phyloP scores from a whole-genome alignment of 495 filamentous ascomycete genomes.

The Rhizodiscina lignyota region DNA sequence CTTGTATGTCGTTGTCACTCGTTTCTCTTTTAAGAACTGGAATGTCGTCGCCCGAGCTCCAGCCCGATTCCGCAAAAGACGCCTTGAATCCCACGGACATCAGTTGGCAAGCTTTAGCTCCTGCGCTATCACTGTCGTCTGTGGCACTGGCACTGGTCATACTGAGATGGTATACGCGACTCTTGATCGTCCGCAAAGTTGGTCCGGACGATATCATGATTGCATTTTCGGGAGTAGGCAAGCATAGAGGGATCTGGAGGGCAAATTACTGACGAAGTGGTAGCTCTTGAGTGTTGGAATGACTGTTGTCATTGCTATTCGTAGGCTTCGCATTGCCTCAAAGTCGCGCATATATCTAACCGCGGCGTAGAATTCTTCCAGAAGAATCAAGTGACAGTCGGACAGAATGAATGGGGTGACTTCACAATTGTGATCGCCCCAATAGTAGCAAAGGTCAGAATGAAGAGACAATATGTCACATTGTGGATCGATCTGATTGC shows the following conservation, averaged over 20 bases:
- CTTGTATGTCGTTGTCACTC: not conserved
- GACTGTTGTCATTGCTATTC: constrained; percentile 2
- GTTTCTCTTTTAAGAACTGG: not conserved
- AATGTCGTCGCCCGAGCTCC: not conserved
- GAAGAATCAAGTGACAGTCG: too few relatives aligned
- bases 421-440: too few relatives aligned
- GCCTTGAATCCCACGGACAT: not conserved
- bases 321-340: constrained; percentile 3
- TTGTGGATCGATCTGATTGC: too few relatives aligned
- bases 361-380: too few relatives aligned
- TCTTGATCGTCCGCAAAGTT: constrained; percentile 6
- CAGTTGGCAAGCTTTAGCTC: constrained; percentile 11
- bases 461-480: too few relatives aligned
- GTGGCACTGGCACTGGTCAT: constrained; percentile 9
- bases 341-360: too few relatives aligned
- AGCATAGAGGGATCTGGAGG: too few relatives aligned
- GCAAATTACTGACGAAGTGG: constrained; percentile 5
- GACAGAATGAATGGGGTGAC: too few relatives aligned
- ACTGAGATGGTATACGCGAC: constrained; percentile 13
- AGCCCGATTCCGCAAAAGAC: not conserved
- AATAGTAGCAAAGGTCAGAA: too few relatives aligned
- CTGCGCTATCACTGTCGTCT: constrained; percentile 5
- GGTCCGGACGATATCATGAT: constrained; percentile 17
- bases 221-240: too few relatives aligned
- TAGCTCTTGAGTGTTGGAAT: constrained; percentile 4